phyloP scores from a whole-genome alignment of 202 grass and related monocot species.

The Brachypodium distachyon region DNA sequence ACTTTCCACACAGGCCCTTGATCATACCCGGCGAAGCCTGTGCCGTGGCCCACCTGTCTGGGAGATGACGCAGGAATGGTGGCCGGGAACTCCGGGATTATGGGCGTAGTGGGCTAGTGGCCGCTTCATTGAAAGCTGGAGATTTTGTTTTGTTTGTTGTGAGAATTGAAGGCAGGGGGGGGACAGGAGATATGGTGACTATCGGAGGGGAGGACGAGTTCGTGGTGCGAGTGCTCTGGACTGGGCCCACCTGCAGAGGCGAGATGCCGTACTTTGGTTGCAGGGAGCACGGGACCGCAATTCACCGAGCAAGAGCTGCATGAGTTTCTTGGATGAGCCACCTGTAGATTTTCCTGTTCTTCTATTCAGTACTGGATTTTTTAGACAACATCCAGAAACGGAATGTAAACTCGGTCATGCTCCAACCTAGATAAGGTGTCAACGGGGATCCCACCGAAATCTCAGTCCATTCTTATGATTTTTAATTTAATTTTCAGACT shows the following conservation, averaged over 20 bases:
- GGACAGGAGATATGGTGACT: not conserved
- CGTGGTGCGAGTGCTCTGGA: too few relatives aligned
- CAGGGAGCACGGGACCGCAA: not conserved
- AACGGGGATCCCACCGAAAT: too few relatives aligned
- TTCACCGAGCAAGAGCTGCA: not conserved
- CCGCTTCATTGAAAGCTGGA: not conserved
- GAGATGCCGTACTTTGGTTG: not conserved
- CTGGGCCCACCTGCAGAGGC: not conserved
- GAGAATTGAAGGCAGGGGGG: not conserved
- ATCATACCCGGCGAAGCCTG: not conserved
- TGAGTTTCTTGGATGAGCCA: not conserved
- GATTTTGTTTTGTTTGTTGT: not conserved
- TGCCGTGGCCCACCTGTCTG: not conserved
- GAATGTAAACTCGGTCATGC: too few relatives aligned
- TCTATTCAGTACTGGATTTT: too few relatives aligned
- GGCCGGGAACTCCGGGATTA: not conserved
- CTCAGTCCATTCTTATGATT: too few relatives aligned
- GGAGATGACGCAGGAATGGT: not conserved
- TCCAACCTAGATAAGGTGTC: too few relatives aligned
- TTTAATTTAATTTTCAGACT: too few relatives aligned
- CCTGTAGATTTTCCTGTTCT: not conserved
- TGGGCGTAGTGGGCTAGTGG: not conserved
- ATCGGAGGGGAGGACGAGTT: too few relatives aligned
- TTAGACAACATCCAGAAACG: too few relatives aligned
- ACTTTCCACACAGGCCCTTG: not conserved